Conservation (phyloP, 139 green algal species). For the Astrephomene gubernaculifera region DNA sequence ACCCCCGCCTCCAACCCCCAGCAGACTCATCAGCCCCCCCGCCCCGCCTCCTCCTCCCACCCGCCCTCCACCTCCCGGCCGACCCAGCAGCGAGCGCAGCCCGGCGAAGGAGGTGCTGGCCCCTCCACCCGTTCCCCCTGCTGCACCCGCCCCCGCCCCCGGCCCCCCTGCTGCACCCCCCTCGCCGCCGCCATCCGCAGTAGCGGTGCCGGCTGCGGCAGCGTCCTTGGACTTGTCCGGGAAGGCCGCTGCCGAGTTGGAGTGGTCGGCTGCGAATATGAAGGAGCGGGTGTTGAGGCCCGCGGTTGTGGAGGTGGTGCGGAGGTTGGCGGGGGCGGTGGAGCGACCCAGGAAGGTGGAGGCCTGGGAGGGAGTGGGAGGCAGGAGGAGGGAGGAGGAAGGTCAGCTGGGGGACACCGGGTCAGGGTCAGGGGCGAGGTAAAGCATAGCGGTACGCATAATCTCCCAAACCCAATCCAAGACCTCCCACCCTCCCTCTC, state of each 20-base stretch:
- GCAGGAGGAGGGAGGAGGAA: neutral
- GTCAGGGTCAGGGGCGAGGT: neutral
- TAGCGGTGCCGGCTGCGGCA: neutral
- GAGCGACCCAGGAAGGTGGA: constrained; percentile 38
- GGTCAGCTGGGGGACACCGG: neutral
- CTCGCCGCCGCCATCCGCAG: neutral
- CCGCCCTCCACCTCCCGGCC: neutral
- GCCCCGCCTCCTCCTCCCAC: neutral
- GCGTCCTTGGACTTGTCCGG: constrained; percentile 29
- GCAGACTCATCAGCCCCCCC: neutral
- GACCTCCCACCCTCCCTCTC: neutral
- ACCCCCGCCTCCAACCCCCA: neutral
- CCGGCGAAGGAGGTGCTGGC: neutral
- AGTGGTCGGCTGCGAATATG: constrained; percentile 31
- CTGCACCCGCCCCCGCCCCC: neutral
- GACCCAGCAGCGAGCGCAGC: neutral
- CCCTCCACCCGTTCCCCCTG: neutral
- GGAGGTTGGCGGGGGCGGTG: constrained; percentile 6
- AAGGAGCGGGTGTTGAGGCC: constrained; percentile 40
- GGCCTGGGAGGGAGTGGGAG: neutral
- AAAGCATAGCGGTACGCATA: neutral
- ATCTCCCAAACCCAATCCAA: neutral
- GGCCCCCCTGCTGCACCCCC: neutral
- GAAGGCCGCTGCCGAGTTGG: constrained; percentile 25
- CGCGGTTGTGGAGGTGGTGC: constrained; percentile 22